These are phyloP conservation scores for Pythium angustatum DNA, from an alignment of 352 stramenopile genomes.

Conservation along the genomic window DNA sequence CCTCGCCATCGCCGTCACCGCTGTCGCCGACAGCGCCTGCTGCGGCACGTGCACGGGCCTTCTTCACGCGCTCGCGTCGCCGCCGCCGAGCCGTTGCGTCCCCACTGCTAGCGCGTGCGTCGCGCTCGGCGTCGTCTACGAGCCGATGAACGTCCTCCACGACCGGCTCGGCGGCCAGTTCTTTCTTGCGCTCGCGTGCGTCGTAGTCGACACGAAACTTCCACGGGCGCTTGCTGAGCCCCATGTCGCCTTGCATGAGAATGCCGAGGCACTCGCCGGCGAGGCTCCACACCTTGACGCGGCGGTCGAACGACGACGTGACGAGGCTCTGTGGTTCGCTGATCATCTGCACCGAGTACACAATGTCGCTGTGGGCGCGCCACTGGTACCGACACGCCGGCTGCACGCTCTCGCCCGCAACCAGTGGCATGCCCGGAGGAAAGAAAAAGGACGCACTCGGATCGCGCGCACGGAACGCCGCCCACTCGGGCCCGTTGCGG, in stretches of 20 bases:
- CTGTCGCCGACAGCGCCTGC: neutral
- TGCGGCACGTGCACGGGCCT: neutral
- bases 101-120: neutral
- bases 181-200: slow-evolving; percentile 66
- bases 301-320: slow-evolving; percentile 78
- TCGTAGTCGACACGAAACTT: slow-evolving; percentile 77
- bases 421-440: slow-evolving; percentile 47
- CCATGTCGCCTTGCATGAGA: slow-evolving; percentile 72
- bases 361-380: slow-evolving; percentile 69
- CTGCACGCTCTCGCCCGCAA: neutral
- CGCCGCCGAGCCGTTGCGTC: neutral
- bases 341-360: slow-evolving; percentile 80
- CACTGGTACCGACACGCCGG: slow-evolving; percentile 52
- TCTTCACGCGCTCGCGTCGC: slow-evolving; percentile 8
- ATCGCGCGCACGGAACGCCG: slow-evolving; percentile 52
- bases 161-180: slow-evolving; percentile 49
- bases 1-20: neutral
- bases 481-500: slow-evolving; percentile 62
- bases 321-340: slow-evolving; percentile 65
- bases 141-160: slow-evolving; percentile 61
- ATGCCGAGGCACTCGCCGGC: slow-evolving; percentile 66
- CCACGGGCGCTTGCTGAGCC: slow-evolving; percentile 50
- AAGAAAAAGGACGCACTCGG: slow-evolving; percentile 64
- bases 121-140: slow-evolving; percentile 27
- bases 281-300: slow-evolving; percentile 73